Percentiles rank a stretch among this genome's conserved stretches.
phyloP scores from a whole-genome alignment of 805 yeast genomes.

The Metschnikowia arizonensis region DNA sequence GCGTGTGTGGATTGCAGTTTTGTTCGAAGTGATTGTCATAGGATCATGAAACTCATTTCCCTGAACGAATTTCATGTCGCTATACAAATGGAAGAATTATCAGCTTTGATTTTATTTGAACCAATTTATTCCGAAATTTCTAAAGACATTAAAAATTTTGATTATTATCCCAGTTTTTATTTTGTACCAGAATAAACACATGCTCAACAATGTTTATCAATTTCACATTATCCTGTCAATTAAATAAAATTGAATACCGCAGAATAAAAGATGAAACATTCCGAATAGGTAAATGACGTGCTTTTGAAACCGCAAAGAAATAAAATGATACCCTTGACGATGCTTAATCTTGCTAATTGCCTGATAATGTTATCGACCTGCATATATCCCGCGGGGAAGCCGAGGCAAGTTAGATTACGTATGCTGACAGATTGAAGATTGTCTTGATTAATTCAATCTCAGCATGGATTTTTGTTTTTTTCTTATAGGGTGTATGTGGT shows the following conservation, averaged over 20 bases:
- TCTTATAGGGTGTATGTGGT: conserved; percentile 18
- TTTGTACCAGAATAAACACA: neutral
- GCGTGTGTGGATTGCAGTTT: neutral
- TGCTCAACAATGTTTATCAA: neutral
- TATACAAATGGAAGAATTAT: neutral
- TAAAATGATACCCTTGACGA: neutral
- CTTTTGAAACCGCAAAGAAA: neutral
- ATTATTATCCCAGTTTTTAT: neutral
- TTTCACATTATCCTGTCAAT: neutral
- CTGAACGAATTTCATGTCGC: neutral
- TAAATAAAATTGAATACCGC: neutral
- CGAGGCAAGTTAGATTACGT: neutral
- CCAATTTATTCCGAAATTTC: neutral
- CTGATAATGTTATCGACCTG: neutral
- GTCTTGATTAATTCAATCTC: neutral
- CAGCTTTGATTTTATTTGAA: neutral
- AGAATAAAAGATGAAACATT: neutral
- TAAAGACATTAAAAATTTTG: neutral
- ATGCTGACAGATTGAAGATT: neutral
- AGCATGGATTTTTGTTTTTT: conserved; percentile 19
- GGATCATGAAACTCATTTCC: neutral
- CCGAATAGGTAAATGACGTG: neutral
- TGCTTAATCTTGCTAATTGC: neutral
- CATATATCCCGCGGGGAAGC: neutral
- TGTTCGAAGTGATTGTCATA: neutral